Evolutionary conservation across 2,329 filamentous ascomycete genomes (phyloP).

Genomic region (Dactylonectria estremocensis): DNA sequence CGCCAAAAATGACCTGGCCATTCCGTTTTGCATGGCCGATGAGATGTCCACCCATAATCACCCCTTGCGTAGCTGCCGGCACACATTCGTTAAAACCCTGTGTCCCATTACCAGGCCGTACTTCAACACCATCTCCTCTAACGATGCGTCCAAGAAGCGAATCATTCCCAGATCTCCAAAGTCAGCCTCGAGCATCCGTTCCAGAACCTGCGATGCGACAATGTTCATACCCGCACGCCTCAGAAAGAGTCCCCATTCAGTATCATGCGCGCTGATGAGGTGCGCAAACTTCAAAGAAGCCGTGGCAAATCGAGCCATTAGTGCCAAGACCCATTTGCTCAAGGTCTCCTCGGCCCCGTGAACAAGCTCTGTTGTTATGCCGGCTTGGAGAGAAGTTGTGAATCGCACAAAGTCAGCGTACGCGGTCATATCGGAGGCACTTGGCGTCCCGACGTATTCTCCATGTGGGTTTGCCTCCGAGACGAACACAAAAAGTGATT

Average conservation of each 20-base stretch:
- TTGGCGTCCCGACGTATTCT: constrained; percentile 58
- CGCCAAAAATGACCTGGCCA: background rate
- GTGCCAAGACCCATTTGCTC: constrained; percentile 68
- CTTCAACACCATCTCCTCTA: constrained; percentile 41
- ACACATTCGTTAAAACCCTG: constrained; percentile 39
- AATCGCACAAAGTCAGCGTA: constrained; percentile 69
- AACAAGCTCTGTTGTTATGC: constrained; percentile 62
- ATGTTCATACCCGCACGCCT: constrained; percentile 56
- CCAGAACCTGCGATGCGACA: constrained; percentile 54
- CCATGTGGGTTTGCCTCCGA: constrained; percentile 65
- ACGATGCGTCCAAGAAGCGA: constrained; percentile 51
- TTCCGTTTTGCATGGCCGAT: background rate
- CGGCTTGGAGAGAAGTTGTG: constrained; percentile 56
- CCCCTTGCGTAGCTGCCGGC: constrained; percentile 29
- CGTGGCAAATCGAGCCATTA: constrained; percentile 63
- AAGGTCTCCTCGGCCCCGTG: constrained; percentile 66
- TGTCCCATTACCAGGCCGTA: constrained; percentile 49
- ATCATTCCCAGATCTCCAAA: constrained; percentile 49
- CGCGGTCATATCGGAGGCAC: constrained; percentile 58
- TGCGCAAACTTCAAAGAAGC: constrained; percentile 49
- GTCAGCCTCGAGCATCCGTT: constrained; percentile 45
- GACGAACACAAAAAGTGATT: constrained; percentile 77
- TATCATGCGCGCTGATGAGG: constrained; percentile 57
- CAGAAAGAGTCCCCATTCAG: constrained; percentile 57
- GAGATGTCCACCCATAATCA: constrained; percentile 24